A percentile compares a stretch with the other conserved stretches of the same genome.
Evolutionary conservation across 1,139 yeast genomes (phyloP).

Genomic region (Meyerozyma elateridarum): DNA sequence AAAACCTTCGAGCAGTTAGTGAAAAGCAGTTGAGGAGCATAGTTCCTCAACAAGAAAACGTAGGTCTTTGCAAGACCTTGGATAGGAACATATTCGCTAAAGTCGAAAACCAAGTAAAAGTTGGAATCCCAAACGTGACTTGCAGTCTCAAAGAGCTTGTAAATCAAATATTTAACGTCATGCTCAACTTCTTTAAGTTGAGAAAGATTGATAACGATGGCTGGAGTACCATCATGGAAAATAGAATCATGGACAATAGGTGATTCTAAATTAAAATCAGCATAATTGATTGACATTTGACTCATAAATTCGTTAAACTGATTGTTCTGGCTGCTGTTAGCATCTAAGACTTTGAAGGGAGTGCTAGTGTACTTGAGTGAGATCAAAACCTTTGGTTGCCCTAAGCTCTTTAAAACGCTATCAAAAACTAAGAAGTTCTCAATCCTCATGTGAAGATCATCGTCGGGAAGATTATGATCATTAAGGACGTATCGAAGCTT

Average conservation of each 20-base stretch:
- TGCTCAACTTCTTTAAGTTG: constrained; percentile 37
- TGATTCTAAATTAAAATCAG: constrained; percentile 38
- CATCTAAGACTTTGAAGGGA: constrained; percentile 38
- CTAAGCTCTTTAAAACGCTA: constrained; percentile 25
- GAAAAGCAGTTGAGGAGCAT: constrained; percentile 46
- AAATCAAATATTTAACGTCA: constrained; percentile 56
- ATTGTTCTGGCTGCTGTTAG: constrained; percentile 42
- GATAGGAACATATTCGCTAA: constrained; percentile 52
- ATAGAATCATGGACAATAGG: constrained; percentile 60
- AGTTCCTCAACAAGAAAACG: constrained; percentile 31
- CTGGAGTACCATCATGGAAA: constrained; percentile 69
- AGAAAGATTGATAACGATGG: constrained; percentile 51
- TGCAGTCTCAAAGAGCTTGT: constrained; percentile 61
- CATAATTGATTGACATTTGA: constrained; percentile 54
- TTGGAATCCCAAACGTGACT: constrained; percentile 72
- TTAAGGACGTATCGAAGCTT: constrained; percentile 34
- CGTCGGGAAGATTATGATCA: constrained; percentile 18
- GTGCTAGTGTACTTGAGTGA: constrained; percentile 50
- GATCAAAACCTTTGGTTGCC: constrained; percentile 38
- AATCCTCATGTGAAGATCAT: constrained; percentile 23
- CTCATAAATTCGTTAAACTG: constrained; percentile 72
- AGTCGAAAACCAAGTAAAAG: constrained; percentile 61
- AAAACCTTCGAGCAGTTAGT: constrained; percentile 52
- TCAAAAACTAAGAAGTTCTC: constrained; percentile 26
- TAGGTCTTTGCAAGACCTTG: constrained; percentile 26